Base-by-base conservation (phyloP, 2,329 filamentous ascomycete genomes). In the Rhytidhysteron rufulum region DNA sequence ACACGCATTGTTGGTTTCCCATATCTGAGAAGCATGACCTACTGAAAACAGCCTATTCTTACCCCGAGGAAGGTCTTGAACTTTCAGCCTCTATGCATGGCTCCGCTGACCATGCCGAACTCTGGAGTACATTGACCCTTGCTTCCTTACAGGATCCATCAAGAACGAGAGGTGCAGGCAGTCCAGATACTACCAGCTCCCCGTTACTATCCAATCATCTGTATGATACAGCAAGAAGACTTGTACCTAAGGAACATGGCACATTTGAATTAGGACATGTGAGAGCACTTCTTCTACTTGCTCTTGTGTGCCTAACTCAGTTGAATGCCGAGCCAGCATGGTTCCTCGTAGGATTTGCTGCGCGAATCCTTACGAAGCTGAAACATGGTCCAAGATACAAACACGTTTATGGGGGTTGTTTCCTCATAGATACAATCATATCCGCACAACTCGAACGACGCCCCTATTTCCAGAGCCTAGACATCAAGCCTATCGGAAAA, bases 1-100 rank as follows among this genome's bases (percentile, higher is more conserved):
- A 86, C 51, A 86, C 82, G 0, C 83, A 89, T 57, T 80, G 77
- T 39, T 90, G 86, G 86, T 73, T 90, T 19, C 86, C 86, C 0
- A 80, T 90, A 19, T 70, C 84, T 9, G 82, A 88, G 47, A 84
- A 82, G 46, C 77, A 83, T 35, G 73, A 76, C 31, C 67, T 86
- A 4, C 67, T 83, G 21, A 75, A 74, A 19, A 66, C 72, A 3
- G 76, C 74, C n/a, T 80, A 80, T 51, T 67, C 72, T 5, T 79
- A 78, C 51, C 71, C 72, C 33, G 36, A 71, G 51, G 41, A 70
- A 58, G 42, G 76, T 18, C 49, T 70, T n/a, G 37, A 48, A 1
- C 44, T 59, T 7, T 44, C 47, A 10, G 34, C 51, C 7, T 47
- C 50, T n/a, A 49, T 57, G 11, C 35, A 49, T 16, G 47, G 54